Evolutionary conservation across 768 basidiomycete genomes (phyloP), one percentile per base, ranked within the genome.

Genomic region (Lyophyllum shimeji): DNA sequence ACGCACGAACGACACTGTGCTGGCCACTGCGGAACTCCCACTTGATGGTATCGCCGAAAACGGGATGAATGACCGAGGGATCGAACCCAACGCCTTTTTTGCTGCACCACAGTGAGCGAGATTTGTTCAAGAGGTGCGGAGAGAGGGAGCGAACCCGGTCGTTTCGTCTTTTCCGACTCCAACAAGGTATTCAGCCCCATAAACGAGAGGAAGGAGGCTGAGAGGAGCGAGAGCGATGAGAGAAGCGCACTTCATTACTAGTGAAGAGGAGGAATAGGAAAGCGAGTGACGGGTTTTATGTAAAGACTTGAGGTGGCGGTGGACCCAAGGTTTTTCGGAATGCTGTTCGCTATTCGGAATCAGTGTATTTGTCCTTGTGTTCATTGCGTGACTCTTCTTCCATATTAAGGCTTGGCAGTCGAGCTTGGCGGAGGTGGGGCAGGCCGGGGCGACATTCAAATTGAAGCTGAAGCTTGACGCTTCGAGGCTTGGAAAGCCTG

Each of bases 31-130:
- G 60, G 61, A 77, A 76, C 56, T 73, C 70, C 53, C 73, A 77
- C 0, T 62, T 62, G 27, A 76, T 73, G 27, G 59, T 61, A 57
- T 77, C 76, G 15, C 76, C 75, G 3, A 57, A 52, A 1, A 29
- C 29, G 20, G 76, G 74, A 42, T 70, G 63, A 37, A 77, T 74
- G 1, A 67, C 71, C 12, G 74, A 74, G 18, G 76, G 74, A 58
- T 76, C 74, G 56, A 77, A 77, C 20, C 76, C 76, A 17, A 71
- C 53, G 15, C 76, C 76, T 54, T 76, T 76, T 59, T 71, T 67
- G 23, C 75, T 76, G 52, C 7, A 21, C n/a, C 46, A 11, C 37
- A 27, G 3, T 55, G 17, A 47, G 45, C 27, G 18, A 33, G 7
- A 39, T 40, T 18, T 46, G 46, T 24, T 18, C 31, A 43, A 20